Evolutionary conservation across 371 early-diverging fungal species (phyloP).

Genomic region (Massospora cicadina): DNA sequence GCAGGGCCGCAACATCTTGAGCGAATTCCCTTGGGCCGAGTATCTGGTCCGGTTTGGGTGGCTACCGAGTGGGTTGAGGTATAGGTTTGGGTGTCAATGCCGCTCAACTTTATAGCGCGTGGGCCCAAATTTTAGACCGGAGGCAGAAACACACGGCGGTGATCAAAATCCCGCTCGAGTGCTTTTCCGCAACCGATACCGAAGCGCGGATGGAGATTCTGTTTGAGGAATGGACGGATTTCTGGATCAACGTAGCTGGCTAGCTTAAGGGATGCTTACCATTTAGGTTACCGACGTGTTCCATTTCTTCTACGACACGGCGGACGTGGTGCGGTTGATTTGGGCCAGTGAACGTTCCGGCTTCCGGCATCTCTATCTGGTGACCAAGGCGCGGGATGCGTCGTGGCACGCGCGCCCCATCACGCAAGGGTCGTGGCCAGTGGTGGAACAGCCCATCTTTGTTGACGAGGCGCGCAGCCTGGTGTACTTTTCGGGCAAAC

Average conservation of each 20-base stretch:
- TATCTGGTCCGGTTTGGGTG: conserved; percentile 63
- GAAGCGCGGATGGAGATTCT: neutral
- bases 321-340: conserved; percentile 23
- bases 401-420: conserved; percentile 13
- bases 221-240: neutral
- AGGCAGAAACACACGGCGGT: conserved; percentile 35
- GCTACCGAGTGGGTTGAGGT: conserved; percentile 35
- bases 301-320: conserved; percentile 21
- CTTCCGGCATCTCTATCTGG: conserved; percentile 44
- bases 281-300: conserved; percentile 26
- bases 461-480: conserved; percentile 36
- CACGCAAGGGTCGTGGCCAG: conserved; percentile 31
- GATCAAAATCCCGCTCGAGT: conserved; percentile 23
- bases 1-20: neutral
- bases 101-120: conserved; percentile 24
- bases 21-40: conserved; percentile 47
- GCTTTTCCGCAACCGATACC: conserved; percentile 18
- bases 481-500: conserved; percentile 50
- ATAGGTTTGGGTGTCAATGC: conserved; percentile 14
- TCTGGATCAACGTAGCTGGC: neutral
- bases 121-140: conserved; percentile 49
- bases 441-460: conserved; percentile 31
- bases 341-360: conserved; percentile 46
- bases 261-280: neutral
- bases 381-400: conserved; percentile 15